Percentiles rank a stretch among this genome's conserved stretches.
Evolutionary conservation across 257 asterid genomes (phyloP).

Genomic region (Anisodus tanguticus): DNA sequence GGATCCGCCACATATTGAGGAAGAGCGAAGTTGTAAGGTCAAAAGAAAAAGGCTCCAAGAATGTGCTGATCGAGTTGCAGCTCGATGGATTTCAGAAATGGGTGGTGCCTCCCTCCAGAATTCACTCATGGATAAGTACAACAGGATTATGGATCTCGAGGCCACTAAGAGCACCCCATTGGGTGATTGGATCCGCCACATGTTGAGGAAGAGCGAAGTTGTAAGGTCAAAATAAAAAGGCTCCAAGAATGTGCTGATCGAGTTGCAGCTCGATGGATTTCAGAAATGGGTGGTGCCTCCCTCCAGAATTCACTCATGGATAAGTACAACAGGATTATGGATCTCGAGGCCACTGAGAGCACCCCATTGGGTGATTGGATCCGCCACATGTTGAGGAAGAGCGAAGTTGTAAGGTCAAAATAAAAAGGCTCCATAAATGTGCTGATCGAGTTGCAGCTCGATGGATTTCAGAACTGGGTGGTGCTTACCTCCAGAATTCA

Average conservation of each 20-base stretch:
- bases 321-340: neutral
- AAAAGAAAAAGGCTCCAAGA: neutral
- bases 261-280: neutral
- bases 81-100: neutral
- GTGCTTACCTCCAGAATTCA: no score
- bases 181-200: constrained; percentile 3
- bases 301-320: neutral
- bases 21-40: neutral
- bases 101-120: no score
- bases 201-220: neutral
- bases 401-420: neutral
- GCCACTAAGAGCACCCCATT: neutral
- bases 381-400: neutral
- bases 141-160: neutral
- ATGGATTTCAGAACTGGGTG: neutral
- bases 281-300: no score
- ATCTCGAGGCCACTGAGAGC: neutral
- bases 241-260: neutral
- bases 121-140: neutral
- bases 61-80: neutral
- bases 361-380: constrained; percentile 12
- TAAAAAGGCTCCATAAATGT: neutral
- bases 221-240: neutral
- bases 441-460: neutral
- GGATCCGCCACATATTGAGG: neutral